Evolutionary conservation across 2,329 filamentous ascomycete genomes (phyloP), one percentile per base, ranked within the genome.

Genomic region (Coleophoma crateriformis): DNA sequence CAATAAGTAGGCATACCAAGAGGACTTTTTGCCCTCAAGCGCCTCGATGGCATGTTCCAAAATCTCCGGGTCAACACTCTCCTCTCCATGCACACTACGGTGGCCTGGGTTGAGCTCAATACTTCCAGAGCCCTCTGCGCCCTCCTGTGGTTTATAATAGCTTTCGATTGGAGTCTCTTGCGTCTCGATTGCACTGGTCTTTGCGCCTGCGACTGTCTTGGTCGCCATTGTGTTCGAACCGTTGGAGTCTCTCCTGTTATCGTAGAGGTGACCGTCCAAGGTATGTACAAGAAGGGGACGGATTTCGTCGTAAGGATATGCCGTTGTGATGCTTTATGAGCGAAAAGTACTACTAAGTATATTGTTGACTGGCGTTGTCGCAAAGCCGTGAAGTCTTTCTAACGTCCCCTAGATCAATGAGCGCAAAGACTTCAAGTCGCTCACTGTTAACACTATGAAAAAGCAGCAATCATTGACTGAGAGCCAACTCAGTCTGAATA

Each of bases 1-100:
- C 59, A 77, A 78, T 55, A 97, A 75, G 71, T 94, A 97, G 40
- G 85, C 77, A 70, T 79, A 85, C 82, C 82, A 85, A 56, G 70
- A 72, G 41, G 73, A 71, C 32, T 74, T 73, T 58, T 68, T 70
- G 48, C 71, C 68, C 67, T 85, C 77, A 58, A 85, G 70, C 38
- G 73, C 68, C 50, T 77, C 71, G 45, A 85, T 71, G 34, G 76
- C 81, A 47, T 58, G 54, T 27, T 56, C 59, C 47, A 64, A 46
- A 33, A 60, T 54, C 38, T 56, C 57, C 12, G 52, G 54, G 50
- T 58, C 51, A 11, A 61, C 54, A 7, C 57, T 45, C 14, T 55
- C 52, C 7, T 47, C 50, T 8, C 19, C 45, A 19, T 34, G 46
- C 13, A 38, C 35, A 20, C 53, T 38, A 7, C 33, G 45, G 15